A percentile compares a stretch with the other conserved stretches of the same genome.
phyloP scores from a whole-genome alignment of 1,284 basidiomycete genomes.

The Taiwanofungus camphoratus region DNA sequence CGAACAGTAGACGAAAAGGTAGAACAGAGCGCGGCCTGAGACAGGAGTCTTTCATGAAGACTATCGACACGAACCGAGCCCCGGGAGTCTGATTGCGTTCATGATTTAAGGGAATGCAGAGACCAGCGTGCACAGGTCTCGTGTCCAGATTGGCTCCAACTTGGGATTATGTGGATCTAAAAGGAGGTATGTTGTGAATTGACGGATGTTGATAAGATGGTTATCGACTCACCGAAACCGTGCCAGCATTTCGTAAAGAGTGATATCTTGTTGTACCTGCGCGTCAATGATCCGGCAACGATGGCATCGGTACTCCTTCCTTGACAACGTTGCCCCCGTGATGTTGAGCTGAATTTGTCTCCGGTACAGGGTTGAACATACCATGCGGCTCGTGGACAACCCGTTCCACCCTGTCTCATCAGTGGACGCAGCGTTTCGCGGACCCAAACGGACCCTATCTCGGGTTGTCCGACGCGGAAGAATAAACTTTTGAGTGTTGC shows the following conservation, averaged over 20 bases:
- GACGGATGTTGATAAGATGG: slow-evolving; percentile 25
- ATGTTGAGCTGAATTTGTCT: slow-evolving; percentile 5
- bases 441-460: too few species aligned
- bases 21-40: slow-evolving; percentile 8
- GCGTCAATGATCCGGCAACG: slow-evolving; percentile 23
- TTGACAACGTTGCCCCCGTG: slow-evolving; percentile 26
- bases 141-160: slow-evolving; percentile 16
- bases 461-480: slow-evolving; percentile 15
- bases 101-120: slow-evolving; percentile 13
- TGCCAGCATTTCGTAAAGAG: slow-evolving; percentile 16
- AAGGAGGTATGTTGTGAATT: slow-evolving; percentile 14
- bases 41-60: slow-evolving; percentile 12
- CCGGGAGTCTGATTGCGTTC: not conserved
- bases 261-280: slow-evolving; percentile 15
- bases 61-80: slow-evolving; percentile 12
- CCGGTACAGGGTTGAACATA: not conserved
- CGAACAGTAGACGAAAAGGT: too few species aligned
- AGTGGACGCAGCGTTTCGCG: too few species aligned
- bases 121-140: slow-evolving; percentile 17
- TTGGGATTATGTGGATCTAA: slow-evolving; percentile 15
- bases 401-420: not conserved
- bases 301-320: slow-evolving; percentile 23
- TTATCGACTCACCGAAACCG: slow-evolving; percentile 23
- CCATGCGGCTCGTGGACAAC: not conserved
- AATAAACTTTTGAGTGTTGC: slow-evolving; percentile 24